Evolutionary conservation across 2,329 filamentous ascomycete genomes (phyloP).

Genomic region (Fusarium marasasianum): DNA sequence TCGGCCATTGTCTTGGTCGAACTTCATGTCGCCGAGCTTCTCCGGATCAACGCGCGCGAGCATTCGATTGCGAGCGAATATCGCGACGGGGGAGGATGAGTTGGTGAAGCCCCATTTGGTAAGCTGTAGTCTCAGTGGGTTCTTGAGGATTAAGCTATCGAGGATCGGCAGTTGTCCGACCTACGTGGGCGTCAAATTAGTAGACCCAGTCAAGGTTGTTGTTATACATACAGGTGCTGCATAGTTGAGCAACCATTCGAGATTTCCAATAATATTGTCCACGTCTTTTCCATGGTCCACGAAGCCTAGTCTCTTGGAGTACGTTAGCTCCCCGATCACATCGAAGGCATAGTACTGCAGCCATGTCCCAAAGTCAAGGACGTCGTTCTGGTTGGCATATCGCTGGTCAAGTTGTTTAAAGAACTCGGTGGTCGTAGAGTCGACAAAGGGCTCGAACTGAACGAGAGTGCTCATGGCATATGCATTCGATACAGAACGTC

Average conservation of each 20-base stretch:
- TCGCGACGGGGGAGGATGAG: not conserved
- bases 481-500: not conserved
- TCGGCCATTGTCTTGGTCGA: not conserved
- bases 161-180: conserved; percentile 5
- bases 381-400: not conserved
- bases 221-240: not conserved
- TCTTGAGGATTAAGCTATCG: conserved; percentile 1
- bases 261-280: conserved; percentile 22
- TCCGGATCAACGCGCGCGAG: not conserved
- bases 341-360: conserved; percentile 36
- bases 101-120: not conserved
- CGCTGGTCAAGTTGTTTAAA: not conserved
- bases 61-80: not conserved
- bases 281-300: conserved; percentile 24
- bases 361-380: conserved; percentile 25
- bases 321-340: conserved; percentile 23
- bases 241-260: conserved; percentile 32
- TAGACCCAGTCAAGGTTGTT: not conserved
- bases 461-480: conserved; percentile 7
- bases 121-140: not conserved
- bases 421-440: not conserved
- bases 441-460: conserved; percentile 1
- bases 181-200: not conserved
- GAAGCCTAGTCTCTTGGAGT: conserved; percentile 25
- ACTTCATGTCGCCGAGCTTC: not conserved